Evolutionary conservation across 1,284 basidiomycete species (phyloP).

Genomic region (Filobasidium uniguttulatum): DNA sequence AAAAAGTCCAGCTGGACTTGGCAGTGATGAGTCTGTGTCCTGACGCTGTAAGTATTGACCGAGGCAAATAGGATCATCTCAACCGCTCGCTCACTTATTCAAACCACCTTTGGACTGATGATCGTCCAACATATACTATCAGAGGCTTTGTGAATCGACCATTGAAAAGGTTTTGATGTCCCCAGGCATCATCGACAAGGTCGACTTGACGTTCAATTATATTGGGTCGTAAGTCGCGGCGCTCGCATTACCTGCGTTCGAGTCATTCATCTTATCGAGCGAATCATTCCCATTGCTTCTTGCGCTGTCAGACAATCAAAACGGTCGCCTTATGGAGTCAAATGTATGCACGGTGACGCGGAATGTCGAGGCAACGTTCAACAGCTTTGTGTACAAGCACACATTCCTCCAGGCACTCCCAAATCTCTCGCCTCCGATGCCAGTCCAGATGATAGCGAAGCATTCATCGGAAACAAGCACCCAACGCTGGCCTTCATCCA

Average conservation of each 20-base stretch:
- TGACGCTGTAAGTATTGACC: constrained; percentile 36
- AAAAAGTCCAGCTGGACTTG: constrained; percentile 29
- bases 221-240: constrained; percentile 51
- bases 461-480: too few relatives aligned
- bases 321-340: constrained; percentile 54
- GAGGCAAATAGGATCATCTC: too few relatives aligned
- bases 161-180: constrained; percentile 57
- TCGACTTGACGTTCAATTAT: constrained; percentile 57
- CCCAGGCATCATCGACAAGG: constrained; percentile 45
- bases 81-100: not conserved
- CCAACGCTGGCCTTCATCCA: constrained; percentile 52
- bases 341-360: constrained; percentile 58
- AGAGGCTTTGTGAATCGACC: constrained; percentile 51
- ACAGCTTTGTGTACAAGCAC: constrained; percentile 61
- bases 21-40: constrained; percentile 36
- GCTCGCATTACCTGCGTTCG: not conserved
- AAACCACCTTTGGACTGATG: not conserved
- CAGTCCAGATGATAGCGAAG: not conserved
- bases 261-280: not conserved
- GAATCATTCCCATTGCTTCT: not conserved
- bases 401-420: constrained; percentile 22
- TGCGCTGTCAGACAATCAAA: constrained; percentile 44
- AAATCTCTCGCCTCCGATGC: not conserved
- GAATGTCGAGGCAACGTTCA: constrained; percentile 76
- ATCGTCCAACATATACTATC: not conserved